Evolutionary conservation across 192 early-diverging fungal species (phyloP), one percentile per base, ranked within the genome.

Genomic region (Ambispora gerdemannii): DNA sequence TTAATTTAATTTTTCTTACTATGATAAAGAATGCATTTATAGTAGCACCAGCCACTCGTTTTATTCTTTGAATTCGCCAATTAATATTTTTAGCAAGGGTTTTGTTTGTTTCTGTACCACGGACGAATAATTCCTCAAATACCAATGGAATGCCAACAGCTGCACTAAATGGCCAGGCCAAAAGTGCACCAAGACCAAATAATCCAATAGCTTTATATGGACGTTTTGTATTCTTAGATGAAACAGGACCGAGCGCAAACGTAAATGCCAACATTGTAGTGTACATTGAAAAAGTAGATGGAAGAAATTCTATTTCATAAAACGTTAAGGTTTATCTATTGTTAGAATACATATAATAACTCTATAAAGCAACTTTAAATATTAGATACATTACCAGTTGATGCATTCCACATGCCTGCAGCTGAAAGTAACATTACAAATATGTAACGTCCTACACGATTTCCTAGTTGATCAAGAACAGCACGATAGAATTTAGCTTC

Each of bases 231-330:
- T 74, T 69, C 10, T 76, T 72, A 13, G 73, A 70, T 13, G 78
- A 76, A 2, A 90, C 87, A 8, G 82, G 78, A 6, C 72, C 58
- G 25, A 98, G 82, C 15, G 84, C 84, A 8, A 83, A 76, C 2
- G 92, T 86, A 43, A 87, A 86, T 1, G 92, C 94, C 34, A 96
- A 68, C 67, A 88, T 89, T 6, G 85, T 81, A n/a, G 84, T 75
- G 68, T 86, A 89, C 97, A 98, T 99, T 50, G 93, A 88, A 81
- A 97, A 96, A 25, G 92, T 85, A 11, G 95, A 94, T 0, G 97
- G 97, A 32, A 99, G 78, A 74, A 86, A 87, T 30, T 95, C 94
- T 79, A 68, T 24, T 10, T 25, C 31, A 15, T 10, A 60, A 62
- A 19, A 33, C 7, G 13, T 0, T 70, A 33, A 34, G 19, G 10